Percentiles rank a stretch among this genome's conserved stretches.
Evolutionary conservation across 2,329 filamentous ascomycete species (phyloP).

Genomic region (Fusarium papillatum): DNA sequence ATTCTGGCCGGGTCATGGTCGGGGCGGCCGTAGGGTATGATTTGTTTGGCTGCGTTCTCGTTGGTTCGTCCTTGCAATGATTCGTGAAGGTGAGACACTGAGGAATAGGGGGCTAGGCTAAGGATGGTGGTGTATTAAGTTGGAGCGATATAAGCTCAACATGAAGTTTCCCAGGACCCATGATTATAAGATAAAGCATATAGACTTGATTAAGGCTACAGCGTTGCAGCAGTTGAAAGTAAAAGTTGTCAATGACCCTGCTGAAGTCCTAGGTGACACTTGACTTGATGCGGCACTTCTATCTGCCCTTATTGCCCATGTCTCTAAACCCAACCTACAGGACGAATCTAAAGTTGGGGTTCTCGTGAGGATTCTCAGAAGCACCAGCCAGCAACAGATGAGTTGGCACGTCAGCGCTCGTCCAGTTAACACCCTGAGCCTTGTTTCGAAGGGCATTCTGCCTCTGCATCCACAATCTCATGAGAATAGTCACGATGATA

Average conservation of each 20-base stretch:
- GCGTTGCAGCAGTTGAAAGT: neutral
- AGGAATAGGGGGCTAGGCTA: neutral
- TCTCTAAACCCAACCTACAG: neutral
- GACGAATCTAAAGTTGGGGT: slow-evolving; percentile 3
- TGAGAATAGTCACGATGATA: neutral
- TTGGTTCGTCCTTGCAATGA: neutral
- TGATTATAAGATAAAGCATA: neutral
- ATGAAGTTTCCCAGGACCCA: neutral
- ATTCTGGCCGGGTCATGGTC: neutral
- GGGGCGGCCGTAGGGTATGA: neutral
- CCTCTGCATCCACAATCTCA: neutral
- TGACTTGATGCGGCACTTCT: neutral
- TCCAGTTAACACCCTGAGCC: neutral
- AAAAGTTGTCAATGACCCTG: neutral
- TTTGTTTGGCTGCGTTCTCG: neutral
- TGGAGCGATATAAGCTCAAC: neutral
- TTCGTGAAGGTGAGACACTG: neutral
- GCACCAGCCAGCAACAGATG: neutral
- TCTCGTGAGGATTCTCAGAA: slow-evolving; percentile 3
- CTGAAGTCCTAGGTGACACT: neutral
- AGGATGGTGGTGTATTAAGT: neutral
- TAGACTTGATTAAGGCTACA: neutral
- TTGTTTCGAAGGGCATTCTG: neutral
- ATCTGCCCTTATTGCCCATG: neutral
- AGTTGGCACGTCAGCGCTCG: neutral